Evolutionary conservation across 306 rosid genomes (phyloP), one percentile per base, ranked within the genome.

Genomic region (Casuarina cunninghamiana): DNA sequence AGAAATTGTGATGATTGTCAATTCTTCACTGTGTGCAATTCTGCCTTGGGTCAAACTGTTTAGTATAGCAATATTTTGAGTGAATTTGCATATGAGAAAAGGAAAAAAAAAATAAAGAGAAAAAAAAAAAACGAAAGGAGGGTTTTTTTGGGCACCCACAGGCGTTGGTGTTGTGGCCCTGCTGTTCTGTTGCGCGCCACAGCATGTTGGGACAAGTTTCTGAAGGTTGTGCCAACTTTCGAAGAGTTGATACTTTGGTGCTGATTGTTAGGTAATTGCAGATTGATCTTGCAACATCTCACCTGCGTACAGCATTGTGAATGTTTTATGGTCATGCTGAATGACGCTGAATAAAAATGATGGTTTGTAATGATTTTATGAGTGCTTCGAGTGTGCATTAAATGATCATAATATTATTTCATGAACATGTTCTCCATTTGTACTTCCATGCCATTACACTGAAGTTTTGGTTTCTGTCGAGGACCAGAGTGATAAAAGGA

Each of bases 1-100:
- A 32, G 37, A 69, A 15, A 13, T 54, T 66, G 43, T 77, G 19
- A 69, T 77, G 37, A 69, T 43, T 37, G 57, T 26, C 44, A 65
- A 6, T 39, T n/a, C 73, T 72, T 35, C 21, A 11, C 8, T 72
- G 41, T 77, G 55, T 44, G 13, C 81, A 68, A 10, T 15, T 45
- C 41, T 21, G 5, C 60, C 42, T 8, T 74, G 19, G 19, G 39
- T 54, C 57, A 43, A 43, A 21, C 67, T 43, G 60, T 55, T 61
- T 55, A 13, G 32, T 45, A 66, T 66, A 44, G 38, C 71, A 77
- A 41, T 53, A 7, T 37, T 53, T 61, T 61, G 17, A 32, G 42
- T 61, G 43, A 11, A n/a, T 37, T 38, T 35, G 3, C 37, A 9
- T 38, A 3, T 2, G 65, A 0, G 11, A 35, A n/a, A 55, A 4